Percentiles rank a stretch among this genome's conserved stretches.
Evolutionary conservation across 257 asterid genomes (phyloP).

Genomic region (Solanum rostratum): DNA sequence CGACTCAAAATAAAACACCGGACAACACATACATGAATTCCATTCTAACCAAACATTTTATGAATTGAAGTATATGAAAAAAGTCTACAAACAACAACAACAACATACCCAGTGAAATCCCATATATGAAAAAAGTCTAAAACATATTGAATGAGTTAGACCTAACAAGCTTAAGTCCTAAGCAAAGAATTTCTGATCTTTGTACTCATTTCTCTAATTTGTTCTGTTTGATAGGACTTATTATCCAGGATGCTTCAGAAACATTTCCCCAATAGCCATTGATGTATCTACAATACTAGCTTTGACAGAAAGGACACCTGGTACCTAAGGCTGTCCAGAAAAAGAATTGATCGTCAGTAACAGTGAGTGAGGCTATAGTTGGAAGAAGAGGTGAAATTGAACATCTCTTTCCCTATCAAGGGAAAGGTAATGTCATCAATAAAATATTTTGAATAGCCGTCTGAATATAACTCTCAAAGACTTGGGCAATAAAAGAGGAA

Average conservation of each 20-base stretch:
- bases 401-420: background rate
- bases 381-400: background rate
- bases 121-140: background rate
- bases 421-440: background rate
- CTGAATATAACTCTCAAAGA: background rate
- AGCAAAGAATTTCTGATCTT: background rate
- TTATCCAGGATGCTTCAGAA: background rate
- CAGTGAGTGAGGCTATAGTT: background rate
- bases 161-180: background rate
- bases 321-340: background rate
- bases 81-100: background rate
- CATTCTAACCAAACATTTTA: background rate
- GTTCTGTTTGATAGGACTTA: background rate
- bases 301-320: background rate
- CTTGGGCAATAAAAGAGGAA: background rate
- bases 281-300: background rate
- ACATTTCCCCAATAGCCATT: background rate
- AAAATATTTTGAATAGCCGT: background rate
- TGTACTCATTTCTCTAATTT: background rate
- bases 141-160: background rate
- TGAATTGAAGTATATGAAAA: background rate
- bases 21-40: background rate
- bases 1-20: background rate
- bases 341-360: background rate
- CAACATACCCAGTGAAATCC: too few relatives aligned